Percentiles rank a stretch among this genome's conserved stretches.
Conservation (phyloP, 1,284 basidiomycete genomes). For the Boletus subluridellus region DNA sequence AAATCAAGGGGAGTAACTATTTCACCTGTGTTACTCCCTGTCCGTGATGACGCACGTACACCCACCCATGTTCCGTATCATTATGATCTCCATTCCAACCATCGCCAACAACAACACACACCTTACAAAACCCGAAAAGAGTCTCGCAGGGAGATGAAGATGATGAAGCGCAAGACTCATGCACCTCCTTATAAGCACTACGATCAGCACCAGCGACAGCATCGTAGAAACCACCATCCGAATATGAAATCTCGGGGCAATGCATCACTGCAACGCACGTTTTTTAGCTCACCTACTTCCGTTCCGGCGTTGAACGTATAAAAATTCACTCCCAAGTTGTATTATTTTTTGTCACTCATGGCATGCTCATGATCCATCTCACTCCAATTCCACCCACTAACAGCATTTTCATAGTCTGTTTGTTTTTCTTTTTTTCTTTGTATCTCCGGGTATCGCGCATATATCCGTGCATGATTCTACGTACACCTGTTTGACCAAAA, state of each 20-base stretch:
- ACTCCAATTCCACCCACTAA: constrained; percentile 10
- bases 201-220: constrained; percentile 37
- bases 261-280: constrained; percentile 56
- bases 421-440: constrained; percentile 7
- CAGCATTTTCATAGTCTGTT: constrained; percentile 12
- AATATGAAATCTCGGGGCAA: constrained; percentile 63
- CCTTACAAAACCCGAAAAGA: constrained; percentile 54
- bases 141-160: constrained; percentile 57
- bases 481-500: constrained; percentile 11
- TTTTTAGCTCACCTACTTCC: constrained; percentile 39
- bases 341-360: constrained; percentile 17
- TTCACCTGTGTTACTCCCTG: constrained; percentile 54
- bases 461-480: constrained; percentile 25
- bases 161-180: constrained; percentile 57
- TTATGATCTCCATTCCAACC: constrained; percentile 28
- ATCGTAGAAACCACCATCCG: constrained; percentile 49
- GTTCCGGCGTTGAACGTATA: constrained; percentile 33
- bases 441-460: constrained; percentile 22
- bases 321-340: constrained; percentile 20
- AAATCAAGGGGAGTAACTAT: constrained; percentile 35
- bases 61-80: constrained; percentile 38
- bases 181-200: constrained; percentile 36
- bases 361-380: constrained; percentile 8
- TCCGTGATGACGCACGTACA: constrained; percentile 56
- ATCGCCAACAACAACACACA: constrained; percentile 36